Conservation (phyloP, 495 filamentous ascomycete species). For the Trichocladium uniseriatum region DNA sequence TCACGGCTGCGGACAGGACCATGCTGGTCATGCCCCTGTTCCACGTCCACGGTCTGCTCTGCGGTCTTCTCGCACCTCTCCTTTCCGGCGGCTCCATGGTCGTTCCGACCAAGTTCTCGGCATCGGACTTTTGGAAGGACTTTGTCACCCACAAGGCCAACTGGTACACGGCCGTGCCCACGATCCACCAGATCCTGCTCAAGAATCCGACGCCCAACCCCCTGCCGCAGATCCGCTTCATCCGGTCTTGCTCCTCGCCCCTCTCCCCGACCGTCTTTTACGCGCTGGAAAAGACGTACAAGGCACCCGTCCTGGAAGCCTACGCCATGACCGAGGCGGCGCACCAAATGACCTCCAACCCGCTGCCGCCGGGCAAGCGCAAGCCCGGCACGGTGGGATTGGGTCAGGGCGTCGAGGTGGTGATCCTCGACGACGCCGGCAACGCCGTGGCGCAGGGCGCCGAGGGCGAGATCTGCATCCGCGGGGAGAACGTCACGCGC, state of each 20-base stretch:
- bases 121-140: slow-evolving; percentile 69
- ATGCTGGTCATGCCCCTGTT: slow-evolving; percentile 88
- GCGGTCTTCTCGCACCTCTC: slow-evolving; percentile 67
- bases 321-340: slow-evolving; percentile 91
- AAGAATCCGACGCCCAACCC: slow-evolving; percentile 54
- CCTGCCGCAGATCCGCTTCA: slow-evolving; percentile 68
- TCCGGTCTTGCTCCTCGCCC: slow-evolving; percentile 76
- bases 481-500: slow-evolving; percentile 68
- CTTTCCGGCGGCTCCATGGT: slow-evolving; percentile 63
- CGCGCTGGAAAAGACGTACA: slow-evolving; percentile 59
- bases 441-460: slow-evolving; percentile 50
- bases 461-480: slow-evolving; percentile 73
- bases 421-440: slow-evolving; percentile 59
- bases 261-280: slow-evolving; percentile 69
- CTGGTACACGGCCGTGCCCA: slow-evolving; percentile 84
- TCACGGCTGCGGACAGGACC: slow-evolving; percentile 60
- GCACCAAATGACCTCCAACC: slow-evolving; percentile 85
- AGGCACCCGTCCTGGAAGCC: slow-evolving; percentile 74
- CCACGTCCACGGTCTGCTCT: slow-evolving; percentile 79
- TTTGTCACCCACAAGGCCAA: slow-evolving; percentile 62
- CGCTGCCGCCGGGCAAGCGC: slow-evolving; percentile 58
- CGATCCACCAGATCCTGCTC: slow-evolving; percentile 82
- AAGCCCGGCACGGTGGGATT: slow-evolving; percentile 71
- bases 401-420: slow-evolving; percentile 71
- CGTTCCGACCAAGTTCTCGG: slow-evolving; percentile 68